Base-by-base conservation (phyloP, 2,329 filamentous ascomycete genomes). In the Emergomyces pasteurianus region DNA sequence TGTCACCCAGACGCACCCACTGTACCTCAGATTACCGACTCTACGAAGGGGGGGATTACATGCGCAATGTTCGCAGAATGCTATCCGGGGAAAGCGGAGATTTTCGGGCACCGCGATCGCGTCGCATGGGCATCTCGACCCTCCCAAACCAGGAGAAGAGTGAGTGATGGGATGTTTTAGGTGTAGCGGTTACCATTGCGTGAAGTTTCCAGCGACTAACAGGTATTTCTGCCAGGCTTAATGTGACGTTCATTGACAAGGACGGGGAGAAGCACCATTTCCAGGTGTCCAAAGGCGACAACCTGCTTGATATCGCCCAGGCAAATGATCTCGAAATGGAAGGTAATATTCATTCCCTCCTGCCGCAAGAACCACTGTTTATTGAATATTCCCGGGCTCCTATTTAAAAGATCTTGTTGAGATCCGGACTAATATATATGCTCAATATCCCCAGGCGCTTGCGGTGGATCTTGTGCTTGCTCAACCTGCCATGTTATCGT, bases 321-420 rank as follows among this genome's bases (percentile, higher is more conserved):
- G 90, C 88, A 53, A 84, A 97, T 74, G 92, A 97, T 71, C 79
- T 99, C 49, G 94, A 99, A 74, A 97, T 99, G 92, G 94, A 99
- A 80, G 92, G 83, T 83, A 72, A 63, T 75, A 12, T n/a, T 16
- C 52, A 31, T 38, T 47, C 10, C 34, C 36, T 18, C 36, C 31
- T 12, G 3, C 28, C 31, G 5, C 2, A 49, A 46, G 36, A 36
- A n/a, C 2, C 18, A 5, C 31, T 36, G 3, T n/a, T 18, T 38
- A 21, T 50, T 31, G 31, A 50, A 50, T 50, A 31, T 18, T 31
- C 10, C 23, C 18, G 31, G 1, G 42, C 31, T 53, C 31, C 18
- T 21, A 21, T 23, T 21, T 36, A 9, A 21, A 31, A 31, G 7
- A 3, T 53, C n/a, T 53, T 3, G 4, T 18, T 40, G 14, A 14